Percentiles rank a stretch among this genome's conserved stretches.
These are phyloP conservation scores for Xylaria hypoxylon DNA, from an alignment of 2,329 filamentous ascomycete species.

Conservation along the genomic window DNA sequence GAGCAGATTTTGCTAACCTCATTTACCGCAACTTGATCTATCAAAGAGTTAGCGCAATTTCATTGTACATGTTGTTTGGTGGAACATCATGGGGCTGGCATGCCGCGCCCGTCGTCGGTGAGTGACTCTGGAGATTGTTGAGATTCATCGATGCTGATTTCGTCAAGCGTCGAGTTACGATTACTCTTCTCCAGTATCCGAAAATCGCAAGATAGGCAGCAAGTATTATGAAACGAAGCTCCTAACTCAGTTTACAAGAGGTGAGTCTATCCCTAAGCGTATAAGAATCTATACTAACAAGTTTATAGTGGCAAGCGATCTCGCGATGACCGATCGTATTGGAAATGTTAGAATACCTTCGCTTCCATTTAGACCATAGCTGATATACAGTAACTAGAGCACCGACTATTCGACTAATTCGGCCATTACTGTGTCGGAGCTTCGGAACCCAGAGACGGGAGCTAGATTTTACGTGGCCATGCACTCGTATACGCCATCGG, in stretches of 20 bases:
- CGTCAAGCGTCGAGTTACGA: constrained; percentile 67
- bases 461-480: constrained; percentile 70
- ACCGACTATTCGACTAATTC: constrained; percentile 64
- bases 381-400: constrained; percentile 52
- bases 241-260: constrained; percentile 67
- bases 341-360: constrained; percentile 47
- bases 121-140: neutral
- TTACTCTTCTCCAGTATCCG: constrained; percentile 71
- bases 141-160: neutral
- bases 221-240: constrained; percentile 75
- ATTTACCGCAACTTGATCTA: constrained; percentile 73
- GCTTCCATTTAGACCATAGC: neutral
- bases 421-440: constrained; percentile 64
- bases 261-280: constrained; percentile 7
- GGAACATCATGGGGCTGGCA: constrained; percentile 73
- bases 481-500: constrained; percentile 65
- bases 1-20: constrained; percentile 70
- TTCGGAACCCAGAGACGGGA: constrained; percentile 68
- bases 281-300: neutral
- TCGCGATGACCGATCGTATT: constrained; percentile 65
- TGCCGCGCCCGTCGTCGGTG: constrained; percentile 64
- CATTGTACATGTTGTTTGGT: constrained; percentile 73
- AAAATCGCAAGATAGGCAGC: constrained; percentile 66
- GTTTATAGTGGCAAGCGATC: constrained; percentile 60
- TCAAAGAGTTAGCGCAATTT: constrained; percentile 69